These are phyloP conservation scores for Ophiostoma piceae DNA, from an alignment of 2,329 filamentous ascomycete species.

Conservation along the genomic window DNA sequence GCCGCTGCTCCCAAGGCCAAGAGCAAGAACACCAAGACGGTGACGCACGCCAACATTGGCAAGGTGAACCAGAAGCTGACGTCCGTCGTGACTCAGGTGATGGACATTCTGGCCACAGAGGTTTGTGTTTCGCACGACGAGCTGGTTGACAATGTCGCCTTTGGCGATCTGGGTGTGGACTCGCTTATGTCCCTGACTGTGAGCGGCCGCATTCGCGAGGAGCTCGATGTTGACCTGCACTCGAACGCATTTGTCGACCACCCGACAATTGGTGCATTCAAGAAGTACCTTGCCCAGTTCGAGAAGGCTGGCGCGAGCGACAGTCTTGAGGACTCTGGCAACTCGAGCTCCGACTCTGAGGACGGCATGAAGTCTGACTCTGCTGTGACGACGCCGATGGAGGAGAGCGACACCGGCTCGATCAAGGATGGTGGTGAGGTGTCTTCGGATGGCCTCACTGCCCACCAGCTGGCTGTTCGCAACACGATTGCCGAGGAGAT, in stretches of 20 bases:
- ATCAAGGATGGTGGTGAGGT: conserved; percentile 40
- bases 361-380: conserved; percentile 46
- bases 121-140: conserved; percentile 51
- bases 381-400: conserved; percentile 49
- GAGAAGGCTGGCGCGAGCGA: conserved; percentile 31
- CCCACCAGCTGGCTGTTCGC: conserved; percentile 50
- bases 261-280: conserved; percentile 51
- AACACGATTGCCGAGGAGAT: conserved; percentile 66
- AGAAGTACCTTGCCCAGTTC: conserved; percentile 40
- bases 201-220: conserved; percentile 52
- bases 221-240: conserved; percentile 51
- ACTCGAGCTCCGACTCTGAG: conserved; percentile 41
- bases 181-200: conserved; percentile 58
- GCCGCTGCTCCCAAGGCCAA: conserved; percentile 32
- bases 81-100: conserved; percentile 42
- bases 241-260: conserved; percentile 51
- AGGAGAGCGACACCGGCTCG: conserved; percentile 48
- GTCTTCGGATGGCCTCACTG: conserved; percentile 36
- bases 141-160: conserved; percentile 51
- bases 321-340: conserved; percentile 33
- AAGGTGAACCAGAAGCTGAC: conserved; percentile 49
- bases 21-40: conserved; percentile 41
- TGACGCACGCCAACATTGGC: conserved; percentile 44
- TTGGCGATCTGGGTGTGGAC: conserved; percentile 55
- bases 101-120: conserved; percentile 53